phyloP scores from a whole-genome alignment of 768 basidiomycete species.

The Leccinum truebloodii region DNA sequence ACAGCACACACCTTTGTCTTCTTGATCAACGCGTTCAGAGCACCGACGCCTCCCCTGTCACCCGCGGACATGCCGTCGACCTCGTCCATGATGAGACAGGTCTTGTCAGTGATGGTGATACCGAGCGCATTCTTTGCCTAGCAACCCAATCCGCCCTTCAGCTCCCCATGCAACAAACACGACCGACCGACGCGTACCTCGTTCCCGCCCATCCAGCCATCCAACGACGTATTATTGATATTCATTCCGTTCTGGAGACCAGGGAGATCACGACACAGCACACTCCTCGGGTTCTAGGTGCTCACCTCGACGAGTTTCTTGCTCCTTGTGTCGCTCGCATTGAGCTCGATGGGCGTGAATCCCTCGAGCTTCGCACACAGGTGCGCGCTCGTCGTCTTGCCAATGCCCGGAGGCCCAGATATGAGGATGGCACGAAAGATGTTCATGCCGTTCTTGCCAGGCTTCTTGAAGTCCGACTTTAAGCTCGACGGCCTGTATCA shows the following conservation, averaged over 20 bases:
- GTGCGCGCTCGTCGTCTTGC: constrained; percentile 97
- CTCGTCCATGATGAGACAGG: constrained; percentile 98
- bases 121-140: constrained; percentile 68
- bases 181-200: constrained; percentile 45
- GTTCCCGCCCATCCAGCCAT: constrained; percentile 74
- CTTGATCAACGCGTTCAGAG: constrained; percentile 87
- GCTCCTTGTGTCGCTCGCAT: constrained; percentile 93
- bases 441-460: constrained; percentile 89
- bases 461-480: constrained; percentile 86
- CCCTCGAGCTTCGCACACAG: constrained; percentile 88
- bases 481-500: constrained; percentile 65
- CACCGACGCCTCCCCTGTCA: constrained; percentile 95
- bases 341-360: constrained; percentile 91
- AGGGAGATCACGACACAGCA: neutral
- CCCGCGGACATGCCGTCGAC: constrained; percentile 99
- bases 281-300: too few species aligned
- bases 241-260: constrained; percentile 76
- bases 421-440: constrained; percentile 85
- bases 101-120: constrained; percentile 71
- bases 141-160: neutral
- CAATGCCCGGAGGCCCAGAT: constrained; percentile 94
- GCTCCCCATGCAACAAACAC: neutral
- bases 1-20: too few species aligned
- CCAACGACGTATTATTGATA: constrained; percentile 83
- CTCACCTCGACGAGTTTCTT: constrained; percentile 93